These are phyloP conservation scores for Phytophthora meadii DNA, from an alignment of 352 stramenopile species.

Conservation along the genomic window DNA sequence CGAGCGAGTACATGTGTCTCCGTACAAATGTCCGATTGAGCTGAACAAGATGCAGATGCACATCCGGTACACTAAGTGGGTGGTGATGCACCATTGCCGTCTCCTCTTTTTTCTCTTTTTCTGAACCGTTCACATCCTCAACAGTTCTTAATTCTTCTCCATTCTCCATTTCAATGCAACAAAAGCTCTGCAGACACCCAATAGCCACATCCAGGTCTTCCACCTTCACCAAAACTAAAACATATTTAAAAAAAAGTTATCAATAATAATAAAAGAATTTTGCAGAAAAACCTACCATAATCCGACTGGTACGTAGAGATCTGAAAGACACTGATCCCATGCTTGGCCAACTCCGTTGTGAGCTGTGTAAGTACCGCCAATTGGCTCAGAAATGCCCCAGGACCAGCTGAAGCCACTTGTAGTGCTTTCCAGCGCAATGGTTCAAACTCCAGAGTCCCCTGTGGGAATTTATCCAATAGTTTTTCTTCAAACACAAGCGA, in stretches of 20 bases:
- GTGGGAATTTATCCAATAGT: constrained; percentile 46
- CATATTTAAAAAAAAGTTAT: background rate
- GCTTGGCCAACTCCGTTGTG: constrained; percentile 56
- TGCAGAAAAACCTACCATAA: constrained; percentile 43
- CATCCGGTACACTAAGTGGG: constrained; percentile 59
- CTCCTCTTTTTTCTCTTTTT: constrained; percentile 15
- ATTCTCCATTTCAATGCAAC: constrained; percentile 60
- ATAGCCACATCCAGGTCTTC: constrained; percentile 59
- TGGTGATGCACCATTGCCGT: constrained; percentile 50
- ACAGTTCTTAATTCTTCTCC: constrained; percentile 26
- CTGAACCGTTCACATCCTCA: background rate
- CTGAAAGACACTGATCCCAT: constrained; percentile 71
- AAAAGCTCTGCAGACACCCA: constrained; percentile 59
- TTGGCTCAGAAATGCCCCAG: constrained; percentile 62
- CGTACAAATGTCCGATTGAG: constrained; percentile 51
- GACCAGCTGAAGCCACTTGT: constrained; percentile 63
- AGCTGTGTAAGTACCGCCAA: constrained; percentile 65
- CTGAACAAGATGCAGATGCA: constrained; percentile 65
- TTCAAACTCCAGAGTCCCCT: constrained; percentile 51
- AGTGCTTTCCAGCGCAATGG: constrained; percentile 64
- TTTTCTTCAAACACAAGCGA: constrained; percentile 70
- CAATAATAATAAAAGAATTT: no score
- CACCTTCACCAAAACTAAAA: constrained; percentile 64
- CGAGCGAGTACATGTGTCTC: constrained; percentile 63
- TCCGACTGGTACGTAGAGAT: constrained; percentile 80